Conservation (phyloP, 2,329 filamentous ascomycete species). For the Verticillium longisporum region DNA sequence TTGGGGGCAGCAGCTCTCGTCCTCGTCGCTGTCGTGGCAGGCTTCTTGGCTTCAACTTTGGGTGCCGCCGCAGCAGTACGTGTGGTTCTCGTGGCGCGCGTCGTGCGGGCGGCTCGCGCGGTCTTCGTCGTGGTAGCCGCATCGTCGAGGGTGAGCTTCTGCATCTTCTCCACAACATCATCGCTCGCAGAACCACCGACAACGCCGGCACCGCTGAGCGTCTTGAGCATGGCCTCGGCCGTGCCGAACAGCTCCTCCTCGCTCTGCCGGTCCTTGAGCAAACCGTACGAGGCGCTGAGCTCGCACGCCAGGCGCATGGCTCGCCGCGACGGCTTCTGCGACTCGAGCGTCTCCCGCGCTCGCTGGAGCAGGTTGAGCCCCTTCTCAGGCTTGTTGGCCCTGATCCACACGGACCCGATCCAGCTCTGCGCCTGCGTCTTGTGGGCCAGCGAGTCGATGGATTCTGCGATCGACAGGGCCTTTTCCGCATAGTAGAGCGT, state of each 20-base stretch:
- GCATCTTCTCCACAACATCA: constrained; percentile 29
- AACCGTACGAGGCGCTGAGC: constrained; percentile 49
- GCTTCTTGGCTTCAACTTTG: constrained; percentile 13
- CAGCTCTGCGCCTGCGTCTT: constrained; percentile 47
- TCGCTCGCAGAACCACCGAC: constrained; percentile 4
- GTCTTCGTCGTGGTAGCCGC: constrained; percentile 17
- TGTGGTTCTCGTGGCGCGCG: constrained; percentile 10
- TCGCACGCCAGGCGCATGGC: constrained; percentile 44
- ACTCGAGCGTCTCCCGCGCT: constrained; percentile 40
- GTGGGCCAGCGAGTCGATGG: constrained; percentile 56
- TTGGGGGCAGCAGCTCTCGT: constrained; percentile 7
- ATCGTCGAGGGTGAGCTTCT: constrained; percentile 23
- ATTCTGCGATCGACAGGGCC: constrained; percentile 67
- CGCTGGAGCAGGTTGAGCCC: constrained; percentile 48
- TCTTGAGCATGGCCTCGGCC: constrained; percentile 37
- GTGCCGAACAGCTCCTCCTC: constrained; percentile 36
- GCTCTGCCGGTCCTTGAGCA: constrained; percentile 35
- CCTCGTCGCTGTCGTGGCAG: constrained; percentile 2
- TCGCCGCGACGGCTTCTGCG: constrained; percentile 34
- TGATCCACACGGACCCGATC: constrained; percentile 48
- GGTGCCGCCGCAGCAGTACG: constrained; percentile 6
- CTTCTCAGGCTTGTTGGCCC: constrained; percentile 51
- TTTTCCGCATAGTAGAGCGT: constrained; percentile 84
- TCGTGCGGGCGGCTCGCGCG: constrained; percentile 13
- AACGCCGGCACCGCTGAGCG: constrained; percentile 2